Evolutionary conservation across 345 rosid genomes (phyloP).

Genomic region (Kernera saxatilis): DNA sequence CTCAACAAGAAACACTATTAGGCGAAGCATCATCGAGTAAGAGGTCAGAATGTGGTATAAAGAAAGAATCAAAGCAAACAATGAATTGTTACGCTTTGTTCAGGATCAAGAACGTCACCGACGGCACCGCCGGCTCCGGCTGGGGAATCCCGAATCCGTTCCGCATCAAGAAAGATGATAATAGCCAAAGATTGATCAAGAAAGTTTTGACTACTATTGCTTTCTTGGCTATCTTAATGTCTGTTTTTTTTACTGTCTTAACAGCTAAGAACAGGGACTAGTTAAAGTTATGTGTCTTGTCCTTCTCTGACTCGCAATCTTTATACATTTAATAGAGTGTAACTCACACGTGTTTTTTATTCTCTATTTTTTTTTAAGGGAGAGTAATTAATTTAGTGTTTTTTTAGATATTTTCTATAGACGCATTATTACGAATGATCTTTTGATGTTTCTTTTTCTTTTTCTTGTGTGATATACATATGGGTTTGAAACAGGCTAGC

Average conservation of each 20-base stretch:
- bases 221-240: conserved; percentile 16
- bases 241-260: conserved; percentile 9
- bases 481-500: too few species aligned
- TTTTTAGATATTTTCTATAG: not conserved
- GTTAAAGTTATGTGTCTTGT: not conserved
- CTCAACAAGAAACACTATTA: conserved; percentile 11
- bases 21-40: conserved; percentile 16
- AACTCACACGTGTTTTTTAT: not conserved
- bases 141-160: conserved; percentile 2
- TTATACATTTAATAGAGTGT: not conserved
- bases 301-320: not conserved
- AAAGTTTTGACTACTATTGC: conserved; percentile 5
- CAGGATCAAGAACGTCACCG: conserved; percentile 6
- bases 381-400: not conserved
- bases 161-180: conserved; percentile 14
- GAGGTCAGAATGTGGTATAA: conserved; percentile 17
- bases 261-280: not conserved
- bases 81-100: conserved; percentile 19
- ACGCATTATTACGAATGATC: not conserved
- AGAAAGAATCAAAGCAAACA: conserved; percentile 4
- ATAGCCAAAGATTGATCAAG: conserved; percentile 4
- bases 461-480: too few species aligned
- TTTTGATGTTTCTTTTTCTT: too few species aligned
- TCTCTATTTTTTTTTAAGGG: not conserved
- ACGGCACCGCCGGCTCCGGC: not conserved